Evolutionary conservation across 1,139 yeast species (phyloP), one percentile per base, ranked within the genome.

Genomic region (Hemisphaericaspora xylofermentans): DNA sequence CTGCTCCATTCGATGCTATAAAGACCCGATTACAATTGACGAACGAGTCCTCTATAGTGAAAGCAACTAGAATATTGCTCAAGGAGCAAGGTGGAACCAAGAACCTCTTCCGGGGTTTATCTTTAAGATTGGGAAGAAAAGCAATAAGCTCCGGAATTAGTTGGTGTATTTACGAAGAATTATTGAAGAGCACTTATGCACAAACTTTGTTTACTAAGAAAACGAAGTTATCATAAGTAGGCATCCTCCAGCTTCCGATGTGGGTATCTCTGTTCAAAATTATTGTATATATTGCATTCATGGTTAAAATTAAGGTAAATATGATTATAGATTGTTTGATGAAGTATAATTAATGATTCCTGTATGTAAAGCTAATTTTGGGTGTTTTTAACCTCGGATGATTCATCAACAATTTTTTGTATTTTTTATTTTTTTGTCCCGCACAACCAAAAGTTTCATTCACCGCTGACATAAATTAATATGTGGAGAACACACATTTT

Each of bases 141-240:
- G 96, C 95, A 0, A 63, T 88, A 44, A 84, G 95, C 61, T 93
- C 98, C 0, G 97, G 96, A 2, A 89, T 93, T 45, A 89, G 96
- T 40, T 93, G 98, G 98, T 88, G 96, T 49, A 84, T 93, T 24
- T 93, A 91, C 58, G 98, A 91, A 62, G 97, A 93, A 58, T 64
- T 88, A 46, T 77, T 88, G 31, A 82, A 80, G 48, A 49, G 50
- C 25, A 40, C 33, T 25, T 44, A 38, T 24, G 38, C 43, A n/a
- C 44, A 41, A 26, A 35, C 27, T 14, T 34, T 38, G 17, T 40
- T 43, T 27, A 36, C 33, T 13, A 41, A 30, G 18, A 38, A 41
- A 35, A 38, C 41, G 13, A 38, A 29, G 29, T 37, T 40, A 25
- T 26, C 35, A 9, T 18, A 31, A n/a, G n/a, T n/a, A n/a, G n/a